These are phyloP conservation scores for Podospora tetraspora DNA, from an alignment of 495 filamentous ascomycete species.

Conservation along the genomic window DNA sequence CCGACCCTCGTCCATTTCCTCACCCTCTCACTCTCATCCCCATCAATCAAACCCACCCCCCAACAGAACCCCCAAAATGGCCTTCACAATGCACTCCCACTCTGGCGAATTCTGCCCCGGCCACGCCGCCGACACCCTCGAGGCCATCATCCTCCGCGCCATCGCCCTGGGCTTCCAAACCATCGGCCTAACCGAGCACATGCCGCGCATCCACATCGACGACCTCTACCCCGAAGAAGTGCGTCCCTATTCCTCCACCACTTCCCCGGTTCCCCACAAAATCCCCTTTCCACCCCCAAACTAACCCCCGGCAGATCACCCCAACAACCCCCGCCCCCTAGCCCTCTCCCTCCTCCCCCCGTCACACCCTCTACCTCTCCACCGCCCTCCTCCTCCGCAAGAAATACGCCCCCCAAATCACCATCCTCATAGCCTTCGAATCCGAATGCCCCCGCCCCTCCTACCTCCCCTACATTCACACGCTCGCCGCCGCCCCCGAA, in stretches of 20 bases:
- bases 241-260: constrained; percentile 8
- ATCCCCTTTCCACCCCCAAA: constrained; percentile 12
- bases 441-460: constrained; percentile 78
- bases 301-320: constrained; percentile 11
- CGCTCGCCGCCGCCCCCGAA: constrained; percentile 54
- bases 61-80: constrained; percentile 53
- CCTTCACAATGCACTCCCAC: constrained; percentile 97
- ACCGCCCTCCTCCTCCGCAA: constrained; percentile 67
- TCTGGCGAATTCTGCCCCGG: constrained; percentile 93
- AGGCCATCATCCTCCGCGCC: constrained; percentile 75
- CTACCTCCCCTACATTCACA: constrained; percentile 53
- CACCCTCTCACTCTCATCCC: not conserved
- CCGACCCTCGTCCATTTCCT: not conserved
- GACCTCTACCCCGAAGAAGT: constrained; percentile 96
- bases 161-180: constrained; percentile 71
- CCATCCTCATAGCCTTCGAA: constrained; percentile 86
- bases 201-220: constrained; percentile 64
- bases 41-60: not conserved
- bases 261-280: not conserved
- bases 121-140: constrained; percentile 78
- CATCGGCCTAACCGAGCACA: constrained; percentile 94
- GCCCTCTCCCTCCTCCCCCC: constrained; percentile 41
- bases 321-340: constrained; percentile 21
- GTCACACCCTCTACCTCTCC: constrained; percentile 63
- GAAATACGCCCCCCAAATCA: constrained; percentile 65